These are phyloP conservation scores for Deuterostichococcus epilithicus DNA, from an alignment of 139 green algal genomes.

Conservation along the genomic window DNA sequence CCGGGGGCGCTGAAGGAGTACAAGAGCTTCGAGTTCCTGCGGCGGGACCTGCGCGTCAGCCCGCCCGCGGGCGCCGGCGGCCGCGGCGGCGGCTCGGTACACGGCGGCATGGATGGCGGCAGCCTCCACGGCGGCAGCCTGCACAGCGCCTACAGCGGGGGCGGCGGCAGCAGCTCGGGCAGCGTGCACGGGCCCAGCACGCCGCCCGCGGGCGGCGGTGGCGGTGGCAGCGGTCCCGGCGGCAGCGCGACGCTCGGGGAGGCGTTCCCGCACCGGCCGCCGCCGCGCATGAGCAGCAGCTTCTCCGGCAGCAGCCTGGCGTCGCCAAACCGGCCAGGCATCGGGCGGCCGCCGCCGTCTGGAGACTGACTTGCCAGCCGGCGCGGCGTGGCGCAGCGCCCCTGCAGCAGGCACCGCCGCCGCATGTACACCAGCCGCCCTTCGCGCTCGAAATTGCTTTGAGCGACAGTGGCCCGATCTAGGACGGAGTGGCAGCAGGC, in stretches of 20 bases:
- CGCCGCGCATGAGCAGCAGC: background rate
- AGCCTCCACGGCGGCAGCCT: background rate
- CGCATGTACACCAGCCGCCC: background rate
- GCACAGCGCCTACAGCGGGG: background rate
- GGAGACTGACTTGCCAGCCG: too few relatives aligned
- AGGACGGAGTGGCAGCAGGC: too few relatives aligned
- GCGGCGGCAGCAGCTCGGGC: background rate
- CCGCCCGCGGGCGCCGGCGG: background rate
- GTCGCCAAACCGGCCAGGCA: background rate
- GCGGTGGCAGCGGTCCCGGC: background rate
- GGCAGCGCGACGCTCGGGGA: background rate
- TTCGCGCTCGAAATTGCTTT: background rate
- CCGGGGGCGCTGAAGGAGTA: conserved; percentile 49
- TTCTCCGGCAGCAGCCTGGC: background rate
- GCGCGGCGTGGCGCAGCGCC: too few relatives aligned
- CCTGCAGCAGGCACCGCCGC: too few relatives aligned
- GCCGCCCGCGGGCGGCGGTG: background rate
- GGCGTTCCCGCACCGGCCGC: background rate
- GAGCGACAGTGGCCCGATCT: too few relatives aligned
- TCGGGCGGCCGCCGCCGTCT: too few relatives aligned
- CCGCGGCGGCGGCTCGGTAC: background rate
- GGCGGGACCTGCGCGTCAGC: conserved; percentile 27
- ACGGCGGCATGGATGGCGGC: background rate
- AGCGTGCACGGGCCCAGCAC: conserved; percentile 2
- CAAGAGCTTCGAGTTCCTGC: conserved; percentile 59